Evolutionary conservation across 371 early-diverging fungal species (phyloP).

Genomic region (Umbelopsis sp.): DNA sequence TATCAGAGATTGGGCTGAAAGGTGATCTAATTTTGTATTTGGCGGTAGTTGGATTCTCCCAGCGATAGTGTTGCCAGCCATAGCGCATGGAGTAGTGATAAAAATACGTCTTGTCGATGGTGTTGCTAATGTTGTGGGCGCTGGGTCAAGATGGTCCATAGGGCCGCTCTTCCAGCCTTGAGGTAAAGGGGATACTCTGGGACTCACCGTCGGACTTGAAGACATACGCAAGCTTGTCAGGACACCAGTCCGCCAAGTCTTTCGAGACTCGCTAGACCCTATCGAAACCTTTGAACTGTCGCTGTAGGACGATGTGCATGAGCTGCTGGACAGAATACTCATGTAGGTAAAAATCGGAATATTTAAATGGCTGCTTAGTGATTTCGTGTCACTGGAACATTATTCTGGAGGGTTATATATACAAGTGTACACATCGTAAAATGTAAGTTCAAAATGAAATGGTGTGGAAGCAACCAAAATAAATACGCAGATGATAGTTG

Average conservation of each 20-base stretch:
- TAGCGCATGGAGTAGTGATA: not conserved
- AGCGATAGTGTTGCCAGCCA: not conserved
- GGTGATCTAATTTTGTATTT: not conserved
- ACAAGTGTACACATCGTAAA: not conserved
- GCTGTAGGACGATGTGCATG: not conserved
- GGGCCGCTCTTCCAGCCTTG: not conserved
- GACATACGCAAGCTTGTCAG: not conserved
- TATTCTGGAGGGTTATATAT: not conserved
- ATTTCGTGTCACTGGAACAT: not conserved
- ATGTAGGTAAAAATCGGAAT: not conserved
- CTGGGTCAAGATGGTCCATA: too few relatives aligned
- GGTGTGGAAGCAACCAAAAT: not conserved
- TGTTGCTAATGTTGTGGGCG: not conserved
- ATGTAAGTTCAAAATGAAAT: constrained; percentile 12
- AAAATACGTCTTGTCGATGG: not conserved
- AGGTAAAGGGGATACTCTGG: not conserved
- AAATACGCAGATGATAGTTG: too few relatives aligned
- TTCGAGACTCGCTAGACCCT: not conserved
- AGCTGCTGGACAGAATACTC: not conserved
- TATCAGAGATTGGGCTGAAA: not conserved
- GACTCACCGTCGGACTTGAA: not conserved
- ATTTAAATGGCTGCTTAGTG: not conserved
- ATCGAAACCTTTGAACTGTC: not conserved
- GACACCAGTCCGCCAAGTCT: not conserved
- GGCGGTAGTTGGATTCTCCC: not conserved